Percentiles rank a stretch among this genome's conserved stretches.
Evolutionary conservation across 805 yeast species (phyloP).

Genomic region (Candida chilensis): DNA sequence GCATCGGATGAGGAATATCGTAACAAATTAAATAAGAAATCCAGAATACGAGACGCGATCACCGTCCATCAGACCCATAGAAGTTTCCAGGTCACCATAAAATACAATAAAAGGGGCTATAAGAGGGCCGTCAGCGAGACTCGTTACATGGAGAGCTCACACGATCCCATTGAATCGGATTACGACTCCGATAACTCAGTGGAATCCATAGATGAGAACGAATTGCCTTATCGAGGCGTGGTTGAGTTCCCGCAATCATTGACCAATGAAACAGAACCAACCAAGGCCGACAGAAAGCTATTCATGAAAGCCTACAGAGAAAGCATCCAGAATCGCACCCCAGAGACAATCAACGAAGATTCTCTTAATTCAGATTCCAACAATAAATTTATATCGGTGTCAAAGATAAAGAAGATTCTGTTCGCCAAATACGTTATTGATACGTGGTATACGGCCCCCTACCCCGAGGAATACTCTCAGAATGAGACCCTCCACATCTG

Average conservation of each 20-base stretch:
- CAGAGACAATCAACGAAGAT: constrained; percentile 12
- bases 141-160: too few relatives aligned
- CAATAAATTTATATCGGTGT: constrained; percentile 15
- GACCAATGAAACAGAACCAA: constrained; percentile 56
- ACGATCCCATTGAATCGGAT: too few relatives aligned
- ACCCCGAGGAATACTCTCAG: constrained; percentile 75
- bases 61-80: too few relatives aligned
- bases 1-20: too few relatives aligned
- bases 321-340: constrained; percentile 27
- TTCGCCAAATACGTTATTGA: constrained; percentile 68
- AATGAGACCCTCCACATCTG: constrained; percentile 64
- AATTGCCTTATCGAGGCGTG: constrained; percentile 63
- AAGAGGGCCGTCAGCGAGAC: too few relatives aligned
- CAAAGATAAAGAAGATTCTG: constrained; percentile 57
- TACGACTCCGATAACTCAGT: too few relatives aligned
- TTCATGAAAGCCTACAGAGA: constrained; percentile 33
- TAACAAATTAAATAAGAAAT: too few relatives aligned
- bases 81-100: too few relatives aligned
- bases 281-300: constrained; percentile 32
- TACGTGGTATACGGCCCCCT: constrained; percentile 92
- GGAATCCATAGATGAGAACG: too few relatives aligned
- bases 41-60: too few relatives aligned
- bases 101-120: too few relatives aligned
- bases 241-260: constrained; percentile 48
- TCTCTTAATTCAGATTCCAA: constrained; percentile 7